Evolutionary conservation across 129 eudicot genomes (phyloP).

Genomic region (Escallonia herrerae): DNA sequence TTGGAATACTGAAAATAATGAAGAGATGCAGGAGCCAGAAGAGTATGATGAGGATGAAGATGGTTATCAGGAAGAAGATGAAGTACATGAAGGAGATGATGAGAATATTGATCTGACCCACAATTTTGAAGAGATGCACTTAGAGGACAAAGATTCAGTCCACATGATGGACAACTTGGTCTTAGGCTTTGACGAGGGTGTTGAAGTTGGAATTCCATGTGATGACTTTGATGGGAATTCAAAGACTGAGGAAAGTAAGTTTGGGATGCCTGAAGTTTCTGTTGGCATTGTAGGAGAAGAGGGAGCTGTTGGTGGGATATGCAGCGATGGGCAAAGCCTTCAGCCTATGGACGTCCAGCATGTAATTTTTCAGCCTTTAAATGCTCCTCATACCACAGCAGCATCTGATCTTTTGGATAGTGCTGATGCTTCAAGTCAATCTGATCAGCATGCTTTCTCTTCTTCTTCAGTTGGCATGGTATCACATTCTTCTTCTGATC

Average conservation of each 20-base stretch:
- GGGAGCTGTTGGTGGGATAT: constrained; percentile 32
- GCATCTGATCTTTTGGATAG: constrained; percentile 22
- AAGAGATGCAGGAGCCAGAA: constrained; percentile 71
- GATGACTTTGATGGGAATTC: constrained; percentile 57
- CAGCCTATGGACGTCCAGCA: constrained; percentile 27
- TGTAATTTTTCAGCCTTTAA: constrained; percentile 19
- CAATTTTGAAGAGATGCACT: constrained; percentile 52
- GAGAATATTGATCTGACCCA: constrained; percentile 48
- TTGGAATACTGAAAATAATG: constrained; percentile 67
- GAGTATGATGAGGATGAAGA: constrained; percentile 90
- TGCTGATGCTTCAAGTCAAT: constrained; percentile 17
- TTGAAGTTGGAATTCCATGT: constrained; percentile 71
- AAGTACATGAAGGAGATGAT: constrained; percentile 66
- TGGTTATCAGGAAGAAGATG: constrained; percentile 84
- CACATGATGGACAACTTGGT: constrained; percentile 51
- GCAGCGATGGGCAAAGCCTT: constrained; percentile 20
- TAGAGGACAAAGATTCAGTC: constrained; percentile 47
- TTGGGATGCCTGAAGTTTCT: constrained; percentile 37
- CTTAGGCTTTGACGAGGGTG: constrained; percentile 87
- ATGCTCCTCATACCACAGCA: constrained; percentile 21
- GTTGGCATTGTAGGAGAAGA: constrained; percentile 28
- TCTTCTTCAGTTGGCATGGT: constrained; percentile 29
- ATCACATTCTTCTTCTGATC: constrained; percentile 31
- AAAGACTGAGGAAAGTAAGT: constrained; percentile 24
- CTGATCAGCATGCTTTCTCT: constrained; percentile 1